Evolutionary conservation across 805 yeast genomes (phyloP), one percentile per base, ranked within the genome.

Genomic region (Suhomyces sp.): DNA sequence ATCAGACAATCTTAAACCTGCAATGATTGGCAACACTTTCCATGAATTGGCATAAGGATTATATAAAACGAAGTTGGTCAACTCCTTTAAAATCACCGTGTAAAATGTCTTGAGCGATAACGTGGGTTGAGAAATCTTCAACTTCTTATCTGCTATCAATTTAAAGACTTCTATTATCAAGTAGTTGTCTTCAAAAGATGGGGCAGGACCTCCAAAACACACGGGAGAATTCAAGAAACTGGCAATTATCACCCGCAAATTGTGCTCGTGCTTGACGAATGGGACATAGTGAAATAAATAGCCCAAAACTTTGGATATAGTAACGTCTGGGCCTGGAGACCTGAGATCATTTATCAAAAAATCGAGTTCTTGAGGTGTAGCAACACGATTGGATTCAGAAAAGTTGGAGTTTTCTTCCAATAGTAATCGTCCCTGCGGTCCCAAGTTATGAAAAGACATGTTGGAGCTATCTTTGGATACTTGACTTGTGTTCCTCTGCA

Each of bases 241-340:
- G 20, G 68, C 58, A 10, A 77, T 54, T 13, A 76, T 51, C 1
- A 76, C 43, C 31, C 63, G 56, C 25, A 76, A 54, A 48, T 76
- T 76, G 37, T 60, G 61, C 42, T 65, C 70, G 33, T 65, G 63
- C 47, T 73, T 74, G 33, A 76, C 56, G 30, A 52, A 69, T 1
- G 81, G 81, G 34, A 74, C 51, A 46, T 76, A 76, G 47, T 75
- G 70, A 34, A 69, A 75, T 15, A 76, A 36, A 47, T 73, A 72
- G 1, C 79, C 74, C 12, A 74, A 44, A 4, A 68, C 46, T 36
- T 56, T 58, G 14, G 48, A 53, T 24, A 48, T 58, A 21, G 61
- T 58, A 40, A 54, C 50, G 6, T 57, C 48, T 2, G 58, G 43
- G 14, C 46, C 50, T 0, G 80, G 78, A 40, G 56, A 54, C 21